Percentiles rank a stretch among this genome's conserved stretches.
Evolutionary conservation across 768 basidiomycete species (phyloP).

Genomic region (Trametes maxima): DNA sequence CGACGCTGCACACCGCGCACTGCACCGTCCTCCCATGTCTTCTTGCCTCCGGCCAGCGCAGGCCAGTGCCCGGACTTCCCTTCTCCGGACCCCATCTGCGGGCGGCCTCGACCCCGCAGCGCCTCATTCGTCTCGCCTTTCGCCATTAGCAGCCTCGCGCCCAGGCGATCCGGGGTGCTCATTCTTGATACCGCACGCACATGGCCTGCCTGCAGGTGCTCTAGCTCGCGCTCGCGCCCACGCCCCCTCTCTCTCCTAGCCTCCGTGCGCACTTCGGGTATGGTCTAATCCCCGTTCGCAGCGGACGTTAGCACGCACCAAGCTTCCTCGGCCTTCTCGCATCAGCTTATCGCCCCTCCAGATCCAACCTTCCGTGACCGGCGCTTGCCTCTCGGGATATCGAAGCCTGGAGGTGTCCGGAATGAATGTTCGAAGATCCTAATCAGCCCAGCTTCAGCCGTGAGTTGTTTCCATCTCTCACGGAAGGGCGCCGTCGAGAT

Average conservation of each 20-base stretch:
- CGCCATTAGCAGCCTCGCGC: not conserved
- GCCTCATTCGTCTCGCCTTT: conserved; percentile 3
- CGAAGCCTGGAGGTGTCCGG: not conserved
- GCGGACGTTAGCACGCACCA: conserved; percentile 5
- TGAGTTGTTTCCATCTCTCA: not conserved
- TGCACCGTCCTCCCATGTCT: not conserved
- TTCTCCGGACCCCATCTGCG: not conserved
- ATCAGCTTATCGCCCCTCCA: conserved; percentile 15
- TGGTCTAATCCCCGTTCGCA: conserved; percentile 16
- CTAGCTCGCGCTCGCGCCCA: not conserved
- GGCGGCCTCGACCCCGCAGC: not conserved
- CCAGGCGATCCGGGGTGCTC: not conserved
- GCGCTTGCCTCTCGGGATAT: not conserved
- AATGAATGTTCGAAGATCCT: not conserved
- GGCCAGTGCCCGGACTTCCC: not conserved
- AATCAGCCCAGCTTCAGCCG: not conserved
- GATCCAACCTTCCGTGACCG: conserved; percentile 10
- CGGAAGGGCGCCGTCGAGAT: not conserved
- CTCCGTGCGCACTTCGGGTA: conserved; percentile 18
- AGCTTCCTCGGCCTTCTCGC: conserved; percentile 7
- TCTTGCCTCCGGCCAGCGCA: not conserved
- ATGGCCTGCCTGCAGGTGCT: conserved; percentile 10
- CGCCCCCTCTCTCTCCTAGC: not conserved
- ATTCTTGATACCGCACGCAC: not conserved
- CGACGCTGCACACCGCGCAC: not conserved